phyloP scores from a whole-genome alignment of 306 rosid species.

The Elaeagnus macrophylla region DNA sequence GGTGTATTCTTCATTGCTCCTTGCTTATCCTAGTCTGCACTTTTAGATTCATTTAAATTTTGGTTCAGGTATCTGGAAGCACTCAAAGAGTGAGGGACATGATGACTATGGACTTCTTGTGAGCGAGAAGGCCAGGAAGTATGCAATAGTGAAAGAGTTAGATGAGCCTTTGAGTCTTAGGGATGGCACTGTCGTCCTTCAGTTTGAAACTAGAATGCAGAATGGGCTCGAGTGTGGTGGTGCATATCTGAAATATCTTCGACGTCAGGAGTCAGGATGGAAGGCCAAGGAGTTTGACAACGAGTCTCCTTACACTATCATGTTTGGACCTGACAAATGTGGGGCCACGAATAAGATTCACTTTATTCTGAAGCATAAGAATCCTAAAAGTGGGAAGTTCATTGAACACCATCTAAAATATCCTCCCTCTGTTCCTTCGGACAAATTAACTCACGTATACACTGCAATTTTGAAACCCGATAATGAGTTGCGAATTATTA shows the following conservation, averaged over 20 bases:
- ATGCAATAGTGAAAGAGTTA: constrained; percentile 76
- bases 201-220: constrained; percentile 81
- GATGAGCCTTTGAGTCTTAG: constrained; percentile 49
- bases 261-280: constrained; percentile 88
- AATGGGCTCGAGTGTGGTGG: constrained; percentile 99
- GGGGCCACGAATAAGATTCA: constrained; percentile 97
- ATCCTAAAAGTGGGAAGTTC: constrained; percentile 69
- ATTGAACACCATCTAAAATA: constrained; percentile 83
- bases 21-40: neutral
- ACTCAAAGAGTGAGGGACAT: constrained; percentile 86
- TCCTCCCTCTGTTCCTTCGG: constrained; percentile 83
- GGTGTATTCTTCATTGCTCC: too few relatives aligned
- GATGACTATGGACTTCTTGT: constrained; percentile 88
- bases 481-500: constrained; percentile 30
- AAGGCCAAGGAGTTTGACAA: constrained; percentile 64
- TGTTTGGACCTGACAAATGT: constrained; percentile 98
- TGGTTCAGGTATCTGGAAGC: constrained; percentile 78
- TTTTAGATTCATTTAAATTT: constrained; percentile 3
- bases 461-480: constrained; percentile 62
- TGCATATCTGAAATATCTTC: constrained; percentile 85
- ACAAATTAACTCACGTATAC: constrained; percentile 83
- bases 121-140: constrained; percentile 78
- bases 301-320: constrained; percentile 72
- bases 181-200: constrained; percentile 75
- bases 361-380: constrained; percentile 90